Evolutionary conservation across 2,329 filamentous ascomycete genomes (phyloP).

Genomic region (Fusarium proliferatum): DNA sequence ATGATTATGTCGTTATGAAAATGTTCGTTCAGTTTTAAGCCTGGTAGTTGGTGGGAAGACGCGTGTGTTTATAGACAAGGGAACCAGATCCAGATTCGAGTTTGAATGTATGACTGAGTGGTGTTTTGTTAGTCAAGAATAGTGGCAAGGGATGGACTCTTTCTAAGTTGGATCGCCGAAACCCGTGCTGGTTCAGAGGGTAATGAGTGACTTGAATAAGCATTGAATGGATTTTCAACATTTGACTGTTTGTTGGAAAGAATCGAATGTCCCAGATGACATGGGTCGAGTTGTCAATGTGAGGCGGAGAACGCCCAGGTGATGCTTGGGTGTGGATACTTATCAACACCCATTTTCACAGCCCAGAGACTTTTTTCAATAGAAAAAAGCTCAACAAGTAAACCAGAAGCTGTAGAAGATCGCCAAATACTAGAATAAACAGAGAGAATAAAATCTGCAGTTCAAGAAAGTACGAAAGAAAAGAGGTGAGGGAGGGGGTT

Average conservation of each 20-base stretch:
- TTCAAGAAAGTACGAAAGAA: constrained; percentile 25
- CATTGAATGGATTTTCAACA: neutral
- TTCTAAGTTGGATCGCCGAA: neutral
- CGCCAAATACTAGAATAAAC: neutral
- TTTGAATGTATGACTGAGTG: neutral
- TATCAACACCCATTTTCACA: constrained; percentile 25
- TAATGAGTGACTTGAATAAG: neutral
- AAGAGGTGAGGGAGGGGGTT: constrained; percentile 38
- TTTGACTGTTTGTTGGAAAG: neutral
- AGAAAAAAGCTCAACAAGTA: neutral
- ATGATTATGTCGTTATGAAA: constrained; percentile 47
- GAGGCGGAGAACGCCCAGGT: constrained; percentile 35
- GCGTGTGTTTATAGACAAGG: constrained; percentile 26
- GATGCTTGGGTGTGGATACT: constrained; percentile 37
- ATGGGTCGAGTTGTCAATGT: constrained; percentile 34
- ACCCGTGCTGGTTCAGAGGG: neutral
- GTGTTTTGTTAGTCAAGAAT: constrained; percentile 3
- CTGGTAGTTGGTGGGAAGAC: constrained; percentile 18
- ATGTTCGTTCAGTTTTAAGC: constrained; percentile 28
- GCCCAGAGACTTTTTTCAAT: constrained; percentile 1
- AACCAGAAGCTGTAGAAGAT: constrained; percentile 1
- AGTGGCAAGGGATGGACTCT: neutral
- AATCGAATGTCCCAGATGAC: constrained; percentile 23
- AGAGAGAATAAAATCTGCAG: constrained; percentile 2
- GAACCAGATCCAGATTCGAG: constrained; percentile 12